Evolutionary conservation across 2,329 filamentous ascomycete genomes (phyloP).

Genomic region (Zymoseptoria tritici): DNA sequence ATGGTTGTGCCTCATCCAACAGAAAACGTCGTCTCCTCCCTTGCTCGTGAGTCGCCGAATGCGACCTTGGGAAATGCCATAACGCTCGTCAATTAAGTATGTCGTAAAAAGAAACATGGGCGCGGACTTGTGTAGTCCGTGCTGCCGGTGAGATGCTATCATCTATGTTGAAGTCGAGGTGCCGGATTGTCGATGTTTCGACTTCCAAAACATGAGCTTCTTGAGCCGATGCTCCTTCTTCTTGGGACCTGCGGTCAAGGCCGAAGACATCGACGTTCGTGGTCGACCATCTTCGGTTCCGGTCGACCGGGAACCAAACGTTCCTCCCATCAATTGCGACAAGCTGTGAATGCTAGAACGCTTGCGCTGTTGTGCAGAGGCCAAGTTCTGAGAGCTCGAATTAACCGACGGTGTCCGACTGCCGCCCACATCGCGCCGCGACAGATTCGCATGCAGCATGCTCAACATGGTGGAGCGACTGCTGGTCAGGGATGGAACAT

Average conservation of each 20-base stretch:
- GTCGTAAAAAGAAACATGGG: not conserved
- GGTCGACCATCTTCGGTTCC: slow-evolving; percentile 26
- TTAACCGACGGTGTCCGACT: slow-evolving; percentile 35
- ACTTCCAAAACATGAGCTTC: slow-evolving; percentile 74
- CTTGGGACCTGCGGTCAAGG: slow-evolving; percentile 55
- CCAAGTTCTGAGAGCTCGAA: slow-evolving; percentile 31
- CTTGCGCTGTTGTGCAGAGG: slow-evolving; percentile 54
- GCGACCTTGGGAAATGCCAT: not conserved
- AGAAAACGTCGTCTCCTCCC: slow-evolving; percentile 1
- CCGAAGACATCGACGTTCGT: slow-evolving; percentile 35
- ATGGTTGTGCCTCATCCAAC: not conserved
- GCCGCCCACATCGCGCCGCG: slow-evolving; percentile 28
- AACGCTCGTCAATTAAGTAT: not conserved
- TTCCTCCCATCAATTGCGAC: slow-evolving; percentile 66
- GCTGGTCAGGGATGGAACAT: slow-evolving; percentile 67
- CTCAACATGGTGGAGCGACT: slow-evolving; percentile 70
- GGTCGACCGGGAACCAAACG: slow-evolving; percentile 43
- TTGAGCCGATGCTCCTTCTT: slow-evolving; percentile 65
- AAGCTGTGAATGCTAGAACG: slow-evolving; percentile 70
- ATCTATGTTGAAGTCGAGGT: slow-evolving; percentile 12
- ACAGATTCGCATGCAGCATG: slow-evolving; percentile 48
- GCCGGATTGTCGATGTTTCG: slow-evolving; percentile 34
- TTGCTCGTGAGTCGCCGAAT: not conserved
- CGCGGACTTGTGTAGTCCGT: not conserved
- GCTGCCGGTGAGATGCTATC: not conserved